A percentile compares a stretch with the other conserved stretches of the same genome.
Evolutionary conservation across 1,139 yeast genomes (phyloP).

Genomic region (Taphrina confusa): DNA sequence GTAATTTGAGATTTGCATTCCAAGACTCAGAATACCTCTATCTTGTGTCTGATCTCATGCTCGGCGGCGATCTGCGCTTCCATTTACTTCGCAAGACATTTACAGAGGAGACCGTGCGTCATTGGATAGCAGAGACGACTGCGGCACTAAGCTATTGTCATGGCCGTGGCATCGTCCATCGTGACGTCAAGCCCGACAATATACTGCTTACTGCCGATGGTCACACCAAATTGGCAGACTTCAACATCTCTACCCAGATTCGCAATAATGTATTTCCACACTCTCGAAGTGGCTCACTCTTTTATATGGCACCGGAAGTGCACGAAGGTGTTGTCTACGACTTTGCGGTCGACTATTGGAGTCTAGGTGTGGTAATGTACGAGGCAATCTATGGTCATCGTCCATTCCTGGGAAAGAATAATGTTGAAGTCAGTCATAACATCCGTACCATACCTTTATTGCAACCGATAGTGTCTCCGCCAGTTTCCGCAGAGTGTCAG

Average conservation of each 20-base stretch:
- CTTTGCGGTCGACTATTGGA: conserved; percentile 86
- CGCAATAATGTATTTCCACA: conserved; percentile 32
- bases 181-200: conserved; percentile 73
- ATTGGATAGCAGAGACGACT: conserved; percentile 67
- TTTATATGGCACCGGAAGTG: conserved; percentile 89
- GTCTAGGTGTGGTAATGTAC: conserved; percentile 78
- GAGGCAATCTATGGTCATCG: conserved; percentile 70
- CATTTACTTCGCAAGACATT: conserved; percentile 61
- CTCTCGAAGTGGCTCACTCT: conserved; percentile 70
- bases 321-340: conserved; percentile 56
- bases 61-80: conserved; percentile 86
- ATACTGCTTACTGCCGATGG: conserved; percentile 67
- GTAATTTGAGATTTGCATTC: conserved; percentile 75
- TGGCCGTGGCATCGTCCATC: conserved; percentile 61
- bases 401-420: conserved; percentile 37
- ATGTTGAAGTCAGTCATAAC: conserved; percentile 30
- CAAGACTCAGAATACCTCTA: conserved; percentile 64
- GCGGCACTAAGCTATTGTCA: conserved; percentile 69
- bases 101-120: conserved; percentile 63
- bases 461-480: conserved; percentile 40
- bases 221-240: conserved; percentile 70
- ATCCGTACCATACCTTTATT: conserved; percentile 6
- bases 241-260: conserved; percentile 54
- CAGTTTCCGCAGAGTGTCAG: conserved; percentile 42
- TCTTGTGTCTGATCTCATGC: conserved; percentile 70